These are phyloP conservation scores for Metschnikowia picachoensis DNA, from an alignment of 805 yeast species.

Conservation along the genomic window DNA sequence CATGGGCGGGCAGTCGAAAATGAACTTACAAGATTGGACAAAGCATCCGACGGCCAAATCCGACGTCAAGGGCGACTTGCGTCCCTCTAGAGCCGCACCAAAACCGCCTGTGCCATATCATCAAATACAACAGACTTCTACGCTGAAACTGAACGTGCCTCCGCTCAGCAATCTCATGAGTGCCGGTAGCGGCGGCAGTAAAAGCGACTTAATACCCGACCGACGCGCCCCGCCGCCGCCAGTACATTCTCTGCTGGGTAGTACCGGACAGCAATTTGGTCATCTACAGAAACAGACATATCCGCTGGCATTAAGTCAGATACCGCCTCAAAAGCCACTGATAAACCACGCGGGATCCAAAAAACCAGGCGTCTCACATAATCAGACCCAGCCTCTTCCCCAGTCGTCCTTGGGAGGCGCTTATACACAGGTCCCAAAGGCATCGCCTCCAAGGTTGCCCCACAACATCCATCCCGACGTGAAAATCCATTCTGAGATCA, in stretches of 20 bases:
- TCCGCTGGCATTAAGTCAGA: neutral
- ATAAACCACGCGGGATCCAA: neutral
- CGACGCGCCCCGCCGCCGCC: constrained; percentile 61
- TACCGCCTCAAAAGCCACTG: neutral
- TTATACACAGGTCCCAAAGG: constrained; percentile 16
- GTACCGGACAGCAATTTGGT: neutral
- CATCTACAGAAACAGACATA: neutral
- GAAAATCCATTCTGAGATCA: constrained; percentile 27
- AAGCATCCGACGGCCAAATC: constrained; percentile 24
- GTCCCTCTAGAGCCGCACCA: constrained; percentile 41
- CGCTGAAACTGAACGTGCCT: constrained; percentile 17
- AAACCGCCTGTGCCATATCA: constrained; percentile 44
- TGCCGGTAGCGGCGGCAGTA: constrained; percentile 12
- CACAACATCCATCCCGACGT: constrained; percentile 30
- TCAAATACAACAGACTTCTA: constrained; percentile 18
- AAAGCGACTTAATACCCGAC: constrained; percentile 39
- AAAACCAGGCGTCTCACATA: constrained; percentile 11
- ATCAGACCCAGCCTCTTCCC: constrained; percentile 15
- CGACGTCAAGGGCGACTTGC: constrained; percentile 17
- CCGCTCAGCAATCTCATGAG: constrained; percentile 33
- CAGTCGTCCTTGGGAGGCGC: constrained; percentile 24
- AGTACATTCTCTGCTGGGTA: neutral
- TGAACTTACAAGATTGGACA: constrained; percentile 43
- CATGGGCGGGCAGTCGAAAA: constrained; percentile 15
- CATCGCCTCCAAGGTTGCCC: constrained; percentile 30